Evolutionary conservation across 208 protist genomes (phyloP).

Genomic region (Crithidia acanthocephali): DNA sequence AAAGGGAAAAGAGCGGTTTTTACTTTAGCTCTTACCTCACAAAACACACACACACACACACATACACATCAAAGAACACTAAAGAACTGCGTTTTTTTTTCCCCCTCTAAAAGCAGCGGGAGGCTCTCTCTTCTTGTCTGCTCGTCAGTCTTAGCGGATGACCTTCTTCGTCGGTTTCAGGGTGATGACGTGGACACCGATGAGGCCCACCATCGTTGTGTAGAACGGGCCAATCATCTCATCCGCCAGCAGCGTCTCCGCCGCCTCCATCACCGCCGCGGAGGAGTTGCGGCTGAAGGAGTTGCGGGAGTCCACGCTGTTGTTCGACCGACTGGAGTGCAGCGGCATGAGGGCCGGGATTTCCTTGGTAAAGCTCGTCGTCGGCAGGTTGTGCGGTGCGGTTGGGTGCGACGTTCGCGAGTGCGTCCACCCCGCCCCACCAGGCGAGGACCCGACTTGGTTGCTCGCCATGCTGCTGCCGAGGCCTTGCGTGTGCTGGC

Average conservation of each 20-base stretch:
- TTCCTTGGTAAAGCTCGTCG: background rate
- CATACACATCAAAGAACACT: too few relatives aligned
- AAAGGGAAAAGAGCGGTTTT: too few relatives aligned
- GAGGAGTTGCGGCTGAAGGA: slow-evolving; percentile 20
- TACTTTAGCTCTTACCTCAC: too few relatives aligned
- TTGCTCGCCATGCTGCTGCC: background rate
- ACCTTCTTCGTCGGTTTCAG: slow-evolving; percentile 20
- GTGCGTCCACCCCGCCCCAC: background rate
- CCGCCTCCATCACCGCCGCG: slow-evolving; percentile 27
- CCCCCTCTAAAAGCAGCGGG: too few relatives aligned
- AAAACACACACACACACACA: too few relatives aligned
- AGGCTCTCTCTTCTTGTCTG: too few relatives aligned
- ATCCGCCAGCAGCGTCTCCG: slow-evolving; percentile 47
- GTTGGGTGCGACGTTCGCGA: background rate
- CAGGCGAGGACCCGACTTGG: slow-evolving; percentile 1
- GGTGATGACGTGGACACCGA: slow-evolving; percentile 72
- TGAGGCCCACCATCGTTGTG: slow-evolving; percentile 61
- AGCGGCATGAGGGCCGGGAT: background rate
- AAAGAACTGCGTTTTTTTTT: too few relatives aligned
- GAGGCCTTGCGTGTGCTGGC: background rate
- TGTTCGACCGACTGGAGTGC: slow-evolving; percentile 16
- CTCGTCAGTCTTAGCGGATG: background rate
- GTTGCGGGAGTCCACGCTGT: slow-evolving; percentile 15
- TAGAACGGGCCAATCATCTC: slow-evolving; percentile 76
- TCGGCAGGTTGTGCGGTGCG: slow-evolving; percentile 1